These are phyloP conservation scores for Chrysopogon serrulatus DNA, from an alignment of 176 grass and related monocot species.

Conservation along the genomic window DNA sequence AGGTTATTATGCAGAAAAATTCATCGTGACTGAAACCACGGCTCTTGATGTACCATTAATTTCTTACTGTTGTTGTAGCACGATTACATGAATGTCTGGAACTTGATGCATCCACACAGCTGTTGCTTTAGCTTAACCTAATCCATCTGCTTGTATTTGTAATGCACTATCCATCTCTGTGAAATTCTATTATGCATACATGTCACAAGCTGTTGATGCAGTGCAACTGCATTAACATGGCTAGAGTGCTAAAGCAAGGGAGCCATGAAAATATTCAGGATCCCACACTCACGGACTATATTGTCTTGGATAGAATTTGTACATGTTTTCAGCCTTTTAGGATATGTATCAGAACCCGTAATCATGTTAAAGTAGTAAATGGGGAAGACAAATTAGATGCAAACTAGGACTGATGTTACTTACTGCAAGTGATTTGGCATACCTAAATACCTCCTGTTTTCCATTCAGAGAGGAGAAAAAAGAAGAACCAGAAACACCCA, in stretches of 20 bases:
- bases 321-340: not conserved
- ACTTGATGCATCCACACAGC: not conserved
- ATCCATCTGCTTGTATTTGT: not conserved
- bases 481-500: slow-evolving; percentile 74
- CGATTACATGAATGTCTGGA: not conserved
- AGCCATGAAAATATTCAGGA: not conserved
- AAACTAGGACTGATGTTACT: not conserved
- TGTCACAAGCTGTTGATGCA: not conserved
- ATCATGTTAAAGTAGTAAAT: not conserved
- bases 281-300: not conserved
- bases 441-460: slow-evolving; percentile 1
- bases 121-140: not conserved
- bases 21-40: no score
- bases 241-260: not conserved
- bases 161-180: not conserved
- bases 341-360: not conserved
- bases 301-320: not conserved
- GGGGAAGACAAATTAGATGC: not conserved
- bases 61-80: no score
- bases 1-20: no score
- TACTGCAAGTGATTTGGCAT: not conserved
- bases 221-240: not conserved
- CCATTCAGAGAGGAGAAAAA: slow-evolving; percentile 83
- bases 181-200: not conserved
- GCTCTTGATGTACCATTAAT: no score